These are phyloP conservation scores for Trametes punicea DNA, from an alignment of 768 basidiomycete genomes.

Conservation along the genomic window DNA sequence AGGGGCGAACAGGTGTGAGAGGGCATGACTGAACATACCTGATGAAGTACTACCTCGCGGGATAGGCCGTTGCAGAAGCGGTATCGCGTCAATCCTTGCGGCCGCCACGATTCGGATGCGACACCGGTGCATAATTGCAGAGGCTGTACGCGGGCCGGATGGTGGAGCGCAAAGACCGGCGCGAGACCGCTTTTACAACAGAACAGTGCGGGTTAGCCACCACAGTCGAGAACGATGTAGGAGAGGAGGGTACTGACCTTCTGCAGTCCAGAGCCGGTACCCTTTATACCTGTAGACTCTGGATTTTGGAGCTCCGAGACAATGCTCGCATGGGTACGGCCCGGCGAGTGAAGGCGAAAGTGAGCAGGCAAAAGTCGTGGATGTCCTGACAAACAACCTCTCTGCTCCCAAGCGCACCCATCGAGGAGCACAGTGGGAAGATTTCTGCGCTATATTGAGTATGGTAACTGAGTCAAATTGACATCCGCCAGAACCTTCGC, in stretches of 20 bases:
- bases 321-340: not conserved
- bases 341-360: not conserved
- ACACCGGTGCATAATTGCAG: conserved; percentile 4
- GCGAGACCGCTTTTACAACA: conserved; percentile 5
- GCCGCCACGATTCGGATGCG: conserved; percentile 17
- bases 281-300: not conserved
- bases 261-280: not conserved
- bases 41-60: too few species aligned
- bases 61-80: conserved; percentile 4
- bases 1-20: too few species aligned
- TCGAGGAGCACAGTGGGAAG: conserved; percentile 4
- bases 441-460: not conserved
- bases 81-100: conserved; percentile 17
- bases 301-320: conserved; percentile 3
- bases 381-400: not conserved
- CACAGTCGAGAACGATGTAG: not conserved
- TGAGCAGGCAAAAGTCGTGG: not conserved
- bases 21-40: too few species aligned
- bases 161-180: conserved; percentile 10
- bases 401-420: not conserved
- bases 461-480: not conserved
- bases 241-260: not conserved
- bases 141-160: conserved; percentile 6
- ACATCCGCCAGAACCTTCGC: conserved; percentile 5
- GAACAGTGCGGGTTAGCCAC: conserved; percentile 1